phyloP scores from a whole-genome alignment of 352 stramenopile species.

The Globisporangium cystogenes region DNA sequence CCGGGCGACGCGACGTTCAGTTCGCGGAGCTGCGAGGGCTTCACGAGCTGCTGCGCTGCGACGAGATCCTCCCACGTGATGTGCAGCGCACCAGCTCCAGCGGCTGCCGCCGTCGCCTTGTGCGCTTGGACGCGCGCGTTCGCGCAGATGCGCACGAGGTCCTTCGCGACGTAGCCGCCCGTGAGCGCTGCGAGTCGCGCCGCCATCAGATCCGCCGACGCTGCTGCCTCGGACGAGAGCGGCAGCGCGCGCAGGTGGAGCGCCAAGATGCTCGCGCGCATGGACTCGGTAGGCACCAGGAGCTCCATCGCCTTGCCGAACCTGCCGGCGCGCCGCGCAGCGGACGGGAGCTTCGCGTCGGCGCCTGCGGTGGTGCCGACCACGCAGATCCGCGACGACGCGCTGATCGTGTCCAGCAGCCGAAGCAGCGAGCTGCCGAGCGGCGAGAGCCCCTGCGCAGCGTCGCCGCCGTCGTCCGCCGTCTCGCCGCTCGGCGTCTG shows the following conservation, averaged over 20 bases:
- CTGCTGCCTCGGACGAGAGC: conserved; percentile 6
- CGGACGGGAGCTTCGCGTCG: conserved; percentile 28
- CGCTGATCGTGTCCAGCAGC: conserved; percentile 44
- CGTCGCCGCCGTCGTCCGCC: conserved; percentile 17
- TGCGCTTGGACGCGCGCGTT: conserved; percentile 42
- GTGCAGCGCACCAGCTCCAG: background rate
- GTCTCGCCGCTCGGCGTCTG: conserved; percentile 28
- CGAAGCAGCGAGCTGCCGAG: conserved; percentile 60
- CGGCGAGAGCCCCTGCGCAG: conserved; percentile 26
- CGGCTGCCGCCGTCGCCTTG: background rate
- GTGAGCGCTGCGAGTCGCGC: conserved; percentile 48
- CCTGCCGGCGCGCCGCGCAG: conserved; percentile 37
- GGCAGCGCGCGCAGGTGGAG: conserved; percentile 29
- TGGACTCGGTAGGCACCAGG: conserved; percentile 56
- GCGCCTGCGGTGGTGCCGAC: conserved; percentile 38
- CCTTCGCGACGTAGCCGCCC: conserved; percentile 74
- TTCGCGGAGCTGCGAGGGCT: conserved; percentile 66
- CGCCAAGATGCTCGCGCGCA: conserved; percentile 40
- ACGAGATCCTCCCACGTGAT: conserved; percentile 44
- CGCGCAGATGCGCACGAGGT: conserved; percentile 65
- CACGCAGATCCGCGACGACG: conserved; percentile 29
- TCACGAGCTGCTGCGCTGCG: conserved; percentile 44
- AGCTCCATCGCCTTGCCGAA: conserved; percentile 63
- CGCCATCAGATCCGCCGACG: conserved; percentile 10
- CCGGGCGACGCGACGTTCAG: conserved; percentile 69